Evolutionary conservation across 306 rosid genomes (phyloP), one percentile per base, ranked within the genome.

Genomic region (Cicer judaicum): DNA sequence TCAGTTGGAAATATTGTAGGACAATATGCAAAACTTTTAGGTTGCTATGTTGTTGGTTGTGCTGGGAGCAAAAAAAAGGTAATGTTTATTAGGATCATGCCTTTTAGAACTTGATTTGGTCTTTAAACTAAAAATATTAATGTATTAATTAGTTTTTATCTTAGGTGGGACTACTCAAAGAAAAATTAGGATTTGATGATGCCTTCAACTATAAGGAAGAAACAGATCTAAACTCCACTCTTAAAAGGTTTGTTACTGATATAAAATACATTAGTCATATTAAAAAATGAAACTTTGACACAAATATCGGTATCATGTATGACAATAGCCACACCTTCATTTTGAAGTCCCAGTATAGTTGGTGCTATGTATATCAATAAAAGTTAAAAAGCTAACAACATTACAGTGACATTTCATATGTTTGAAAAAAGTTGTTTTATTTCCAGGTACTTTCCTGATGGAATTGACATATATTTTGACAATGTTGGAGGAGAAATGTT

Each of bases 201-300:
- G 98, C 96, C 64, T 93, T 93, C 86, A 90, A 93, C 82, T 89
- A 93, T 80, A 93, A 84, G 49, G 89, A 88, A 60, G 96, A 91
- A 66, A 62, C 73, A 3, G 89, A 89, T 74, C 80, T 93, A 76
- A 86, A 83, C 48, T 62, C 89, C n/a, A 61, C 89, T 12, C 87
- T 89, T 66, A 84, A 42, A 78, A 87, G 87, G 98, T 90, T 77
- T 76, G 64, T 42, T 3, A 18, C 42, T 29, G 68, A 3, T 68
- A n/a, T 38, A 5, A 18, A 0, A 44, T 19, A 19, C 21, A 19
- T 1, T 19, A 19, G 21, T 19, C 21, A 19, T 1, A 19, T 19
- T 19, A 1, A 19, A 19, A 19, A 1, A 19, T 19, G 21, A 19
- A 19, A 19, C 21, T 1, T 1, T 19, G 21, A 19, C 21, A 19